phyloP scores from a whole-genome alignment of 208 protist species.

The Trypanosoma conorhini region DNA sequence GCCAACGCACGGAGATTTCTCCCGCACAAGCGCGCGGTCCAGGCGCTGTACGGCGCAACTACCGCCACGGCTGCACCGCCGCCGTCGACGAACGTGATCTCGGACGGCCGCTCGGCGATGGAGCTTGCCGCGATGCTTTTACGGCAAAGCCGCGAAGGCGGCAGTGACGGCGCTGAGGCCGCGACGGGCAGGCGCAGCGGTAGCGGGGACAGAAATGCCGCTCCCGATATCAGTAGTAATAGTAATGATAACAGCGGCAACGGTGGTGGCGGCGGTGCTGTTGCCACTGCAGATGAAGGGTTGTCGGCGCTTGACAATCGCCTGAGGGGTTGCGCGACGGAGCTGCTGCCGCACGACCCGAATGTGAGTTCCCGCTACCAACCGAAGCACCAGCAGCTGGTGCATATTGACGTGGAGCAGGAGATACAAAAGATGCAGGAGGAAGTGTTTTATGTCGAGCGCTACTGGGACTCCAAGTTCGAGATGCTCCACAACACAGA shows the following conservation, averaged over 20 bases:
- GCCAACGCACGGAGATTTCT: conserved; percentile 40
- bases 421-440: conserved; percentile 53
- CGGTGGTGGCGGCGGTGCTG: background rate
- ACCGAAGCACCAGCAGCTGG: conserved; percentile 73
- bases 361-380: conserved; percentile 53
- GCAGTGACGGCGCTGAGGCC: background rate
- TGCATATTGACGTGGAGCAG: conserved; percentile 47
- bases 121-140: background rate
- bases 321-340: conserved; percentile 22
- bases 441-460: conserved; percentile 67
- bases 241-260: background rate
- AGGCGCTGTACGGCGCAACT: background rate
- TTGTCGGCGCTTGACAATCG: background rate
- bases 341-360: conserved; percentile 52
- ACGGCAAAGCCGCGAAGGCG: no score
- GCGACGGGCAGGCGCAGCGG: background rate
- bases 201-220: background rate
- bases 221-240: conserved; percentile 10
- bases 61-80: background rate
- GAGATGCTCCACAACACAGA: conserved; percentile 47
- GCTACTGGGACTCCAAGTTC: conserved; percentile 75
- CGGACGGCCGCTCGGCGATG: background rate
- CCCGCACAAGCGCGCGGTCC: background rate
- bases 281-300: conserved; percentile 25
- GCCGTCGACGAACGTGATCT: background rate